These are phyloP conservation scores for Epichloe brachyelytri DNA, from an alignment of 2,329 filamentous ascomycete species.

Conservation along the genomic window DNA sequence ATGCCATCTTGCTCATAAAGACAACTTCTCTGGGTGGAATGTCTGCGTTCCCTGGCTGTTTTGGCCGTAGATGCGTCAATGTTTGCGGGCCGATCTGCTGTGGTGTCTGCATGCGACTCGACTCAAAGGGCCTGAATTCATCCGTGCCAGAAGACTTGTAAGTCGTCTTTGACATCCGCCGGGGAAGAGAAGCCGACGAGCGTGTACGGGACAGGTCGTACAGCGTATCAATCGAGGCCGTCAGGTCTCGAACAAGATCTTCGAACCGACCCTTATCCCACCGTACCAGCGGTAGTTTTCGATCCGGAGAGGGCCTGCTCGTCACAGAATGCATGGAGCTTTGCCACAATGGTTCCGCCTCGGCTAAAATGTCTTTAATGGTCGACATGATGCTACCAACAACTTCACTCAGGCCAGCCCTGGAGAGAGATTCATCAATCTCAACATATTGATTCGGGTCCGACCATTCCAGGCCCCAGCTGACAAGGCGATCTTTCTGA, in stretches of 20 bases:
- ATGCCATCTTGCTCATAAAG: constrained; percentile 37
- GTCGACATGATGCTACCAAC: constrained; percentile 69
- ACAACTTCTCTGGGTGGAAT: constrained; percentile 31
- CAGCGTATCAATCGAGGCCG: constrained; percentile 64
- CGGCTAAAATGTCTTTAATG: constrained; percentile 67
- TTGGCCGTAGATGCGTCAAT: constrained; percentile 34
- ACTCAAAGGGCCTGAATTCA: constrained; percentile 40
- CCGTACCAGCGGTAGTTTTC: constrained; percentile 42
- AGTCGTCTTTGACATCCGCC: constrained; percentile 17
- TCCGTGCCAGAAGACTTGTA: constrained; percentile 27
- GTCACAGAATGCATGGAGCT: constrained; percentile 37
- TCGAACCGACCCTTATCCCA: constrained; percentile 65
- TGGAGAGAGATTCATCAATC: constrained; percentile 58
- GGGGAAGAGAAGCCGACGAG: constrained; percentile 27
- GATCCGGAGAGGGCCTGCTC: constrained; percentile 32
- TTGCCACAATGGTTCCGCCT: constrained; percentile 60
- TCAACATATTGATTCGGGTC: constrained; percentile 56
- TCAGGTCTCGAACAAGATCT: constrained; percentile 61
- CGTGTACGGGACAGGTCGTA: constrained; percentile 63
- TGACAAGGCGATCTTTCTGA: constrained; percentile 65
- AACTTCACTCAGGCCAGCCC: constrained; percentile 62
- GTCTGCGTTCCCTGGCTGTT: constrained; percentile 22
- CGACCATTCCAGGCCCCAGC: constrained; percentile 73
- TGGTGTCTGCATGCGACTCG: constrained; percentile 47
- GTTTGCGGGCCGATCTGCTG: constrained; percentile 44